A percentile compares a stretch with the other conserved stretches of the same genome.
These are phyloP conservation scores for Trichoderma sp. DNA, from an alignment of 2,329 filamentous ascomycete genomes.

Conservation along the genomic window DNA sequence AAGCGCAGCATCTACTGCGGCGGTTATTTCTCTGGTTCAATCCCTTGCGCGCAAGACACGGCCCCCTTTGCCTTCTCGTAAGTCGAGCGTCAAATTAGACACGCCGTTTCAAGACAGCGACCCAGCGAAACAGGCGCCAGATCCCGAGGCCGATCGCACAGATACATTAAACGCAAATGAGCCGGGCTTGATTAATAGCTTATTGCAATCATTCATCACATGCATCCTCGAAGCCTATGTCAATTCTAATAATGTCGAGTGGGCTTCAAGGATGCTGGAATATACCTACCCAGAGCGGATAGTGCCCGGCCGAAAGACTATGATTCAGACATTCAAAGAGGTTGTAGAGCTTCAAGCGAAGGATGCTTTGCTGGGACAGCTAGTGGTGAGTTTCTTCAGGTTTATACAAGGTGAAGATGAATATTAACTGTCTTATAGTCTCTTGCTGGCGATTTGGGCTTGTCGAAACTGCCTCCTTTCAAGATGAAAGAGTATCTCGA, in stretches of 20 bases:
- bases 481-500: slow-evolving; percentile 51
- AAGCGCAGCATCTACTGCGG: slow-evolving; percentile 67
- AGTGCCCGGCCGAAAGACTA: slow-evolving; percentile 62
- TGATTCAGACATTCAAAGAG: slow-evolving; percentile 65
- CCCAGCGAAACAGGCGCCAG: slow-evolving; percentile 58
- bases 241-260: slow-evolving; percentile 59
- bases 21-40: slow-evolving; percentile 70
- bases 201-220: slow-evolving; percentile 77
- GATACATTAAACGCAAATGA: slow-evolving; percentile 54
- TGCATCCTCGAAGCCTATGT: slow-evolving; percentile 75
- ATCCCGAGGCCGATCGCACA: slow-evolving; percentile 55
- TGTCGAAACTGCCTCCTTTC: slow-evolving; percentile 49
- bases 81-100: slow-evolving; percentile 58
- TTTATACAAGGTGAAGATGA: neutral
- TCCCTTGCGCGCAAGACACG: slow-evolving; percentile 67
- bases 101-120: slow-evolving; percentile 58
- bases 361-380: slow-evolving; percentile 69
- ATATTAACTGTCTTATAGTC: slow-evolving; percentile 45
- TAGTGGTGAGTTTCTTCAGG: slow-evolving; percentile 55
- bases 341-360: slow-evolving; percentile 62
- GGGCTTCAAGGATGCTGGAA: slow-evolving; percentile 68
- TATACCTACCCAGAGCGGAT: slow-evolving; percentile 65
- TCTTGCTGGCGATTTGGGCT: slow-evolving; percentile 62
- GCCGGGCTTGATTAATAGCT: slow-evolving; percentile 59
- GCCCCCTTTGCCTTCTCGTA: slow-evolving; percentile 61